A percentile compares a stretch with the other conserved stretches of the same genome.
Conservation (phyloP, 1,284 basidiomycete species). For the Agroathelia rolfsii region DNA sequence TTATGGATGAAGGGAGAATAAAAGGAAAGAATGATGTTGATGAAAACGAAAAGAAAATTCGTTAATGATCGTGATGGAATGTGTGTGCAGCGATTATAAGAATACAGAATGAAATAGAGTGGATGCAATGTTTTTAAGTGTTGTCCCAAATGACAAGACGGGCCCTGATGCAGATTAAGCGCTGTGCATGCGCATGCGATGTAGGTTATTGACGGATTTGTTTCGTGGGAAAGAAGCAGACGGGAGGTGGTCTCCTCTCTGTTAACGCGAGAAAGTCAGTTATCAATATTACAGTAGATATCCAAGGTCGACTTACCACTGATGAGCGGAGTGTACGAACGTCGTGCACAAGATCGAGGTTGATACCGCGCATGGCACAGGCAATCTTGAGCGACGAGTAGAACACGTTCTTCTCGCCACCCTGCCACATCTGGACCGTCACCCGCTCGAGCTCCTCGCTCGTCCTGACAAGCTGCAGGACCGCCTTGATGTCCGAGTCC, state of each 20-base stretch:
- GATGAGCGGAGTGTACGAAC: constrained; percentile 35
- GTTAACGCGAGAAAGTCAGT: constrained; percentile 8
- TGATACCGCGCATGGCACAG: constrained; percentile 44
- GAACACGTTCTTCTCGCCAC: constrained; percentile 34
- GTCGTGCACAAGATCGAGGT: constrained; percentile 34
- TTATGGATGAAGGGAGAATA: too few species aligned
- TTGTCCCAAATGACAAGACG: too few species aligned
- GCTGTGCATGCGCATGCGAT: constrained; percentile 18
- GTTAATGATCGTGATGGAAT: too few species aligned
- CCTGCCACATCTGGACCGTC: constrained; percentile 37
- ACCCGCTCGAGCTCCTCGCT: constrained; percentile 30
- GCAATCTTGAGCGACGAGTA: constrained; percentile 42
- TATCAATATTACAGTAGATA: constrained; percentile 8
- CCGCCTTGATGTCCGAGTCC: constrained; percentile 39
- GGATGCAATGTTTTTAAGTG: too few species aligned
- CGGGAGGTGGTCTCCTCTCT: constrained; percentile 26
- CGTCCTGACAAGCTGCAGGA: constrained; percentile 40
- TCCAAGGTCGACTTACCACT: constrained; percentile 27
- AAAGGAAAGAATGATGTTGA: too few species aligned
- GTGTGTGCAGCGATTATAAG: too few species aligned
- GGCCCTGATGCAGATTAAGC: too few species aligned
- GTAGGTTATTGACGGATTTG: constrained; percentile 18
- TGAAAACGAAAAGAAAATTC: too few species aligned
- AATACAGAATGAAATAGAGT: too few species aligned
- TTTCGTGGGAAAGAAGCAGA: constrained; percentile 15